Evolutionary conservation across 2,329 filamentous ascomycete species (phyloP).

Genomic region (Aciculosporium take): DNA sequence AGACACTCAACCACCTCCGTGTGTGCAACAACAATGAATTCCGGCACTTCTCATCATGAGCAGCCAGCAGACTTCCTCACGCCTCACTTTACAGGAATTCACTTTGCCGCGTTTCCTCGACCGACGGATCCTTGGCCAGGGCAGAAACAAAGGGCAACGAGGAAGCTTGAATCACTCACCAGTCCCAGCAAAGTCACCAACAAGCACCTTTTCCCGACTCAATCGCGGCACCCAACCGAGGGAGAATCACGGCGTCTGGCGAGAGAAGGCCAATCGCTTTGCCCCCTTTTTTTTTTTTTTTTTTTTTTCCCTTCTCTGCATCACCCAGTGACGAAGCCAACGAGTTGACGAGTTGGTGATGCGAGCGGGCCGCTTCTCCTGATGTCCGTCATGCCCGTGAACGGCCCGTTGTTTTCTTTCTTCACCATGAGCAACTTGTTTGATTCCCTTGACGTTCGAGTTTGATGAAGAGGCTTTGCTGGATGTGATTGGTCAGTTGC

Average conservation of each 20-base stretch:
- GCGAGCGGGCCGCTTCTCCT: constrained; percentile 4
- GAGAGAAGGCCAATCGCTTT: not conserved
- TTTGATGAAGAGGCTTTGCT: not conserved
- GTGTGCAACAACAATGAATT: constrained; percentile 1
- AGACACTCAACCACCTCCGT: too few relatives aligned
- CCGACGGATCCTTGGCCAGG: not conserved
- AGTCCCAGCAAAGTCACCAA: not conserved
- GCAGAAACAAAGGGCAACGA: too few relatives aligned
- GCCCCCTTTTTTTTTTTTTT: too few relatives aligned
- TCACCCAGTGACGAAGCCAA: not conserved
- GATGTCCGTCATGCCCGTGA: not conserved
- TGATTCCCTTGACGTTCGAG: not conserved
- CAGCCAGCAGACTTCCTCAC: not conserved
- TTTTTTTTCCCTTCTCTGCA: not conserved
- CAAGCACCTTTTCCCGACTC: not conserved
- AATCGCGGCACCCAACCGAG: constrained; percentile 1
- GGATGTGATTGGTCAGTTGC: constrained; percentile 5
- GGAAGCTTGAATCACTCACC: too few relatives aligned
- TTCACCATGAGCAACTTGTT: constrained; percentile 2
- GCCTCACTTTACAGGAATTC: not conserved
- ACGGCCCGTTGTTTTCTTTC: not conserved
- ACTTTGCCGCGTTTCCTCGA: too few relatives aligned
- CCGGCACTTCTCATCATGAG: not conserved
- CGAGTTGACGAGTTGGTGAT: not conserved
- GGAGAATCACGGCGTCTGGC: not conserved